A percentile compares a stretch with the other conserved stretches of the same genome.
Evolutionary conservation across 176 grass and related monocot species (phyloP).

Genomic region (Carex scoparia): DNA sequence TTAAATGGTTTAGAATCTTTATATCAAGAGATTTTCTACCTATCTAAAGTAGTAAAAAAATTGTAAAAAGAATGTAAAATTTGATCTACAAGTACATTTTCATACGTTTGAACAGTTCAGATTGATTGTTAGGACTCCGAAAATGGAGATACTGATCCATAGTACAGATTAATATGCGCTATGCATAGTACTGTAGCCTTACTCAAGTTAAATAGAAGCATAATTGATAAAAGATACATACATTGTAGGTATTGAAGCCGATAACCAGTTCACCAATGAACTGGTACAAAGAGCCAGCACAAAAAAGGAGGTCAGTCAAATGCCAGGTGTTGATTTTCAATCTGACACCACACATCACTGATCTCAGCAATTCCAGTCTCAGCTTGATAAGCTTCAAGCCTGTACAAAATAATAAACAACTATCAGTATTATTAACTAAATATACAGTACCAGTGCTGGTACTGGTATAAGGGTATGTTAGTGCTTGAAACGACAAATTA

Average conservation of each 20-base stretch:
- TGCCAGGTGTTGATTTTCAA: conserved; percentile 53
- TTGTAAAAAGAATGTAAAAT: too few species aligned
- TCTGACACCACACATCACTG: conserved; percentile 27
- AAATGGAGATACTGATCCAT: too few species aligned
- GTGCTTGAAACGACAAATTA: neutral
- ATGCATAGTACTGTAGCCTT: too few species aligned
- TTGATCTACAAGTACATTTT: too few species aligned
- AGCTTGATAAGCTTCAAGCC: conserved; percentile 59
- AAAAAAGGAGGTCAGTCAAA: conserved; percentile 48
- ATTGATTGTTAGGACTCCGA: too few species aligned
- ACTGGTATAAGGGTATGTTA: neutral
- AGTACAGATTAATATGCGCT: too few species aligned
- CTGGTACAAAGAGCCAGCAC: conserved; percentile 43
- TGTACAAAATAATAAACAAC: conserved; percentile 4
- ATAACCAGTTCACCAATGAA: conserved; percentile 78
- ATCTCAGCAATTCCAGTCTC: conserved; percentile 48
- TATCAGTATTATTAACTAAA: neutral
- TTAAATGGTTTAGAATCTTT: too few species aligned
- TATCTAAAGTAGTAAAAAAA: too few species aligned
- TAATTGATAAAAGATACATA: conserved; percentile 4
- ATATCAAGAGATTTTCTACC: too few species aligned
- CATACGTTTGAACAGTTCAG: too few species aligned
- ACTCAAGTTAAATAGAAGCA: too few species aligned
- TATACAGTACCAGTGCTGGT: too few species aligned
- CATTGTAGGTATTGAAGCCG: conserved; percentile 23